These are phyloP conservation scores for Hygrophorus russula DNA, from an alignment of 768 basidiomycete species.

Conservation along the genomic window DNA sequence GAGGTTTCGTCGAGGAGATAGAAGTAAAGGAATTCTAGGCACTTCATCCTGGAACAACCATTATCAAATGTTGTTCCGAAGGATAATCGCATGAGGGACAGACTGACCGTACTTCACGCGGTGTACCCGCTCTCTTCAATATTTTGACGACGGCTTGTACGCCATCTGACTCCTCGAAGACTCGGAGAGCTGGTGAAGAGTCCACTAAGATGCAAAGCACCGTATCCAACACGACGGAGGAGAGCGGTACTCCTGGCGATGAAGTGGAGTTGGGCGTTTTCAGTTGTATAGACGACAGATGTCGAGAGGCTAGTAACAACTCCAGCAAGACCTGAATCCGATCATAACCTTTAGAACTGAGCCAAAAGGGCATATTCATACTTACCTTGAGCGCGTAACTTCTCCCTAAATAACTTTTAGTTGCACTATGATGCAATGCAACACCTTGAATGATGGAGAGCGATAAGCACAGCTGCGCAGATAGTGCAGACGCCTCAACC, in stretches of 20 bases:
- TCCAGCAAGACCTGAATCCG: constrained; percentile 55
- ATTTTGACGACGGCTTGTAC: constrained; percentile 79
- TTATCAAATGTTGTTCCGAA: not conserved
- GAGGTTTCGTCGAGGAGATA: constrained; percentile 54
- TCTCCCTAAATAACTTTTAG: constrained; percentile 61
- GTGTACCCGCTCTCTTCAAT: constrained; percentile 75
- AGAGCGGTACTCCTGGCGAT: constrained; percentile 36
- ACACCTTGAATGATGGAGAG: constrained; percentile 73
- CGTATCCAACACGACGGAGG: constrained; percentile 72
- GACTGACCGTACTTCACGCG: constrained; percentile 75
- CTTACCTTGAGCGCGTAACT: constrained; percentile 58
- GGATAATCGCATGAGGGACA: not conserved
- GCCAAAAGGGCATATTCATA: not conserved
- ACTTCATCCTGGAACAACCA: constrained; percentile 70
- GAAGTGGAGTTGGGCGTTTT: constrained; percentile 13
- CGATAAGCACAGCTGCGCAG: constrained; percentile 43
- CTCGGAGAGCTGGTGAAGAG: constrained; percentile 58
- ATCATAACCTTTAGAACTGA: not conserved
- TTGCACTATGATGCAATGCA: constrained; percentile 52
- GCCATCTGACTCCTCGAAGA: constrained; percentile 69
- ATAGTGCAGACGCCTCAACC: constrained; percentile 35
- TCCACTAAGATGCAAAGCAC: constrained; percentile 86
- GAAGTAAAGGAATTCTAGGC: constrained; percentile 90
- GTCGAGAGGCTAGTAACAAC: constrained; percentile 59
- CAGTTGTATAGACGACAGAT: constrained; percentile 29